Evolutionary conservation across 257 asterid genomes (phyloP).

Genomic region (Salvia rosmarinus): DNA sequence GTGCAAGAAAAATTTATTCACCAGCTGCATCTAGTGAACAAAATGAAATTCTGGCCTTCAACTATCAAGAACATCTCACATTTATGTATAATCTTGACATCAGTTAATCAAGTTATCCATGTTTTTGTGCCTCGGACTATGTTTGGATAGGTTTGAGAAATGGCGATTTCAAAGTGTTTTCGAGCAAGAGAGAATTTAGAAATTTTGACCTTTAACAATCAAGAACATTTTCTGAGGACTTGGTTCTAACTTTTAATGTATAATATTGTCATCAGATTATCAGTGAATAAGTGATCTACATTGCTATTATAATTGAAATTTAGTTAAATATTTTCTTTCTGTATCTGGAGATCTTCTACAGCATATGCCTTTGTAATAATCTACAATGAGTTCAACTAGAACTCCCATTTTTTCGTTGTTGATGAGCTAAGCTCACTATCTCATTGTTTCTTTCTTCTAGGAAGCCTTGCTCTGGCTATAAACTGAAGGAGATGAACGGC

Average conservation of each 20-base stretch:
- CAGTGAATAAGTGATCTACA: too few relatives aligned
- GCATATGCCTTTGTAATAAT: not conserved
- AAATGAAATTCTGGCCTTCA: not conserved
- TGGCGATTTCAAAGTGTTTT: too few relatives aligned
- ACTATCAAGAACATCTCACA: not conserved
- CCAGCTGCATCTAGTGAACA: not conserved
- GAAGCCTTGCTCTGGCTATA: constrained; percentile 88
- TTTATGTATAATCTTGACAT: not conserved
- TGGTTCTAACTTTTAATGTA: too few relatives aligned
- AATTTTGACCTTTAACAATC: too few relatives aligned
- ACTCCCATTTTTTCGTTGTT: not conserved
- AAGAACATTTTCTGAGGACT: too few relatives aligned
- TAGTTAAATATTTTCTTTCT: not conserved
- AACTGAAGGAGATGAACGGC: constrained; percentile 87
- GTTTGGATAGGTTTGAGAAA: too few relatives aligned
- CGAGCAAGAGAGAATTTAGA: too few relatives aligned
- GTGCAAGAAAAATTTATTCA: not conserved
- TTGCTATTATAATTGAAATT: not conserved
- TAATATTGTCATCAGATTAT: too few relatives aligned
- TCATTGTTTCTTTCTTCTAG: constrained; percentile 48
- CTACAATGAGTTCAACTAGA: not conserved
- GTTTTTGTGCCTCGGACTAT: not conserved
- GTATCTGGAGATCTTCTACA: not conserved
- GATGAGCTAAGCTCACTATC: not conserved
- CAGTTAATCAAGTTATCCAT: not conserved